phyloP scores from a whole-genome alignment of 805 yeast species.

The Kazachstania bromeliacearum region DNA sequence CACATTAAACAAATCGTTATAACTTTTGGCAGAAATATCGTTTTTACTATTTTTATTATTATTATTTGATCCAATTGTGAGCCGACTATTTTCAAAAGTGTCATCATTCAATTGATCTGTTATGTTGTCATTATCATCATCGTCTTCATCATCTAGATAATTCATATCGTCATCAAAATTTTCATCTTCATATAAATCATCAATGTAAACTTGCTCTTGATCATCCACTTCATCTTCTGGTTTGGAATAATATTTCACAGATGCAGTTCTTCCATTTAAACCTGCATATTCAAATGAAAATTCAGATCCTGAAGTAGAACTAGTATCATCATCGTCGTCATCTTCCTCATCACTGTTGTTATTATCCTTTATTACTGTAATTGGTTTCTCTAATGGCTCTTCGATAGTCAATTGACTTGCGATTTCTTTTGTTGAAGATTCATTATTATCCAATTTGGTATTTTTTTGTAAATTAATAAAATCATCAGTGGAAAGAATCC shows the following conservation, averaged over 20 bases:
- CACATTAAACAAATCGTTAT: constrained; percentile 20
- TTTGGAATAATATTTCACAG: constrained; percentile 41
- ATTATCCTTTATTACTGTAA: not conserved
- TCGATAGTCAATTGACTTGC: constrained; percentile 6
- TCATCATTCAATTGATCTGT: not conserved
- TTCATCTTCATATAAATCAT: constrained; percentile 34
- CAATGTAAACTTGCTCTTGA: constrained; percentile 25
- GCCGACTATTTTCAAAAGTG: not conserved
- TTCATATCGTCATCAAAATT: constrained; percentile 37
- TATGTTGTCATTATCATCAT: constrained; percentile 15
- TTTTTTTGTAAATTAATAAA: constrained; percentile 12
- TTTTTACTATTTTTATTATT: not conserved
- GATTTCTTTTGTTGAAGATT: not conserved
- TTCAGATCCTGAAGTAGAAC: constrained; percentile 13
- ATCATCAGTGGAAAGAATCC: constrained; percentile 26
- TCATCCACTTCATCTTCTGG: constrained; percentile 18
- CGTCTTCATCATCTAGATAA: constrained; percentile 28
- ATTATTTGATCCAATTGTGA: not conserved
- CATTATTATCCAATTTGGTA: not conserved
- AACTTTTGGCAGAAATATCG: constrained; percentile 7
- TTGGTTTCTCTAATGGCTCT: constrained; percentile 1
- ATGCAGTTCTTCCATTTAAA: constrained; percentile 42
- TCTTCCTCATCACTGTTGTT: constrained; percentile 2
- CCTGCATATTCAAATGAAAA: constrained; percentile 45
- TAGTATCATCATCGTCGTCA: constrained; percentile 6